A percentile compares a stretch with the other conserved stretches of the same genome.
Evolutionary conservation across 2,329 filamentous ascomycete genomes (phyloP).

Genomic region (Aureobasidium leucospermi): DNA sequence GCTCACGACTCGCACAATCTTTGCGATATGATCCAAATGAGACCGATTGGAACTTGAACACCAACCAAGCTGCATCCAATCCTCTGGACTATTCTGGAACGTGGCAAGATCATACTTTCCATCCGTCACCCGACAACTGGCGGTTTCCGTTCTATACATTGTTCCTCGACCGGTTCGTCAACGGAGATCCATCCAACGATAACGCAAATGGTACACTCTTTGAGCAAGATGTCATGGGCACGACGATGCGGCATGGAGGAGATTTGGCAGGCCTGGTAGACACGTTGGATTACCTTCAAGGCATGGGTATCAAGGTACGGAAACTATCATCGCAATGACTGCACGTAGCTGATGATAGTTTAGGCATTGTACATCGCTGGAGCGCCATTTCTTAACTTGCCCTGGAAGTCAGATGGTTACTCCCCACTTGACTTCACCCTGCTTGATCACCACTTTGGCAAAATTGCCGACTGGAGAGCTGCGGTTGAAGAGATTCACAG

Average conservation of each 20-base stretch:
- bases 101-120: conserved; percentile 47
- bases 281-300: conserved; percentile 56
- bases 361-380: conserved; percentile 56
- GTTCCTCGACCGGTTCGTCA: conserved; percentile 57
- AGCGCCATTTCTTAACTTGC: conserved; percentile 56
- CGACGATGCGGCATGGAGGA: conserved; percentile 56
- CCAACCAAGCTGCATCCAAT: conserved; percentile 46
- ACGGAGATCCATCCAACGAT: conserved; percentile 58
- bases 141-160: conserved; percentile 59
- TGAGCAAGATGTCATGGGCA: conserved; percentile 53
- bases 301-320: conserved; percentile 47
- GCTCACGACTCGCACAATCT: background rate
- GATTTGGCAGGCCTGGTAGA: conserved; percentile 52
- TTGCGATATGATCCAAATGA: conserved; percentile 41
- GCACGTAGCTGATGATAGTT: background rate
- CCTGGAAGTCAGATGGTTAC: conserved; percentile 57
- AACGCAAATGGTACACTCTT: conserved; percentile 54
- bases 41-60: conserved; percentile 53
- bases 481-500: conserved; percentile 54
- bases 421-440: conserved; percentile 54
- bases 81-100: conserved; percentile 53
- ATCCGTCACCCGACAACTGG: conserved; percentile 54
- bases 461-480: conserved; percentile 50
- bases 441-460: conserved; percentile 56
- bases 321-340: background rate